Evolutionary conservation across 23 red algal species (phyloP), one percentile per base, ranked within the genome.

Genomic region (Gracilaria domingensis): DNA sequence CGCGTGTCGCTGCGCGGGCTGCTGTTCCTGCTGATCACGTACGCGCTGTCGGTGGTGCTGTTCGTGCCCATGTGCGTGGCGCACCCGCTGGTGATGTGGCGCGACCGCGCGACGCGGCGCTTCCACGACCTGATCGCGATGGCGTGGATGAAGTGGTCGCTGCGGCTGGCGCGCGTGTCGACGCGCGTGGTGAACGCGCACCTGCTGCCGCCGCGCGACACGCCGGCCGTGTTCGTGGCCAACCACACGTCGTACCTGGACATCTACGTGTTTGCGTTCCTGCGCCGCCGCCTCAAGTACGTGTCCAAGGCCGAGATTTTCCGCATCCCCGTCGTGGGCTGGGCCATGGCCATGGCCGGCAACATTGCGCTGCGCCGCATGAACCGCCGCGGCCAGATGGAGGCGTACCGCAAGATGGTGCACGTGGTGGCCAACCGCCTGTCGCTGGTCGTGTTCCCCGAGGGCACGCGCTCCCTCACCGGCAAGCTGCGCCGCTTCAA

Each of bases 241-340:
- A 99, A 99, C 78, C 97, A 99, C 70, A 77, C 88, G 18, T 94
- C 89, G 50, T 96, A 91, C 79, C 82, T 96, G 30, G 97, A 99
- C 81, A 96, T 99, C 75, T 99, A 81, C 84, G 67, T 88, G 26
- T 79, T 99, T 44, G 88, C 94, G 1, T 94, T 80, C 35, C 90
- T 99, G 21, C 58, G 84, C 59, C 82, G 91, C 33, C 87, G 79
- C 18, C 79, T 95, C 73, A 99, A 99, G 86, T 99, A 92, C 61
- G 94, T 99, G 26, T 96, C 97, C 70, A 99, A 99, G 78, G 73
- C 86, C 25, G 93, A 95, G 59, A 93, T 99, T 28, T 95, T 99
- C 75, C 58, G 75, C 25, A 85, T 96, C 29, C 97, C 97, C 42
- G 88, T 95, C 70, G 86, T 99, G 38, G 97, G 97, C 75, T 95